Base-by-base conservation (phyloP, 129 eudicot species). In the Escallonia rubra region DNA sequence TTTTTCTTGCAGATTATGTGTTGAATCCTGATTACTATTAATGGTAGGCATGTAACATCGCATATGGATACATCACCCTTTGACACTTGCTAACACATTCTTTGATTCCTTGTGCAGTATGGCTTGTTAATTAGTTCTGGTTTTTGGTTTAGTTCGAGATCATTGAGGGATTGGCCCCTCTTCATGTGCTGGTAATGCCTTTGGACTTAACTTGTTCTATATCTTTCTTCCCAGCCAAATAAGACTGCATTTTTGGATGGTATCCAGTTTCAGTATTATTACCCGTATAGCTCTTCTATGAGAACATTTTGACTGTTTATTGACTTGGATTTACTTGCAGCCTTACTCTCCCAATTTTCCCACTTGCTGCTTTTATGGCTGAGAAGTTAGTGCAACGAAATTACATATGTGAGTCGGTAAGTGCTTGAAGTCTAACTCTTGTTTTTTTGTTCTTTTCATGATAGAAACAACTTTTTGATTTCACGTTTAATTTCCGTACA, bases 101-200 rank as follows among this genome's bases (percentile, higher is more conserved):
- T 23, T 40, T 61, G 63, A 39, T 42, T 57, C 5, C 39, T 60
- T 63, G 73, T 86, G 90, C 95, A 92, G 98, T 92, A 92, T 66
- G 98, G 98, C 65, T 84, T 84, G 85, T 77, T 92, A 71, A 92
- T 92, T 72, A 80, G 76, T 71, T 68, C 96, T n/a, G 88, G 85
- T 39, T 92, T 92, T 77, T 92, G 96, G 98, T 85, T 88, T 81
- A 82, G 98, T 69, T 82, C 98, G 54, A 86, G 79, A 73, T 82
- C 94, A 58, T 71, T 92, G 48, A 78, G 91, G 66, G 98, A 92
- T 75, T 92, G 98, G 98, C 98, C 98, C 41, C 96, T 88, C 67
- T 76, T 92, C 10, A 88, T 92, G 96, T 92, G 96, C 81, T 81
- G 98, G 98, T 92, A 92, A 75, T 49, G 2, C 59, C 14, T 50